Evolutionary conservation across 768 basidiomycete species (phyloP).

Genomic region (Collybia nuda): DNA sequence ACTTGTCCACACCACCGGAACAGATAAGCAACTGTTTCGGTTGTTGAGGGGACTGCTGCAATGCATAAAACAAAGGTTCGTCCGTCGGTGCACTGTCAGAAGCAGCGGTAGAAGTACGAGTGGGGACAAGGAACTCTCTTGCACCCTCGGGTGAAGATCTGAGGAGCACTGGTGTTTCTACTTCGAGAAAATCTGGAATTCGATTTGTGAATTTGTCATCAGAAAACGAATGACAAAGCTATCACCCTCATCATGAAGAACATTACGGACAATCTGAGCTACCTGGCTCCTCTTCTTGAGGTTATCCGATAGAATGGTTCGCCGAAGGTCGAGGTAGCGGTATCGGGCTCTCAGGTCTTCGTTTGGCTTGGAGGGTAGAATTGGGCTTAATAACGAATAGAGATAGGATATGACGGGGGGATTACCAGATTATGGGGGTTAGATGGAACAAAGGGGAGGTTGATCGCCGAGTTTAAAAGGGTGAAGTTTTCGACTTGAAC

Average conservation of each 20-base stretch:
- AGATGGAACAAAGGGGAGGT: slow-evolving; percentile 85
- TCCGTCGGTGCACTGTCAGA: slow-evolving; percentile 14
- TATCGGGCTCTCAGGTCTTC: slow-evolving; percentile 84
- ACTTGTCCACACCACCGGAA: slow-evolving; percentile 86
- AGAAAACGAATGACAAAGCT: slow-evolving; percentile 6
- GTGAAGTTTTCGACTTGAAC: slow-evolving; percentile 68
- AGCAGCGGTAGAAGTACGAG: slow-evolving; percentile 45
- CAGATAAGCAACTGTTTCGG: slow-evolving; percentile 92
- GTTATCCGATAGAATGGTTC: slow-evolving; percentile 71
- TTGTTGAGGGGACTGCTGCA: slow-evolving; percentile 94
- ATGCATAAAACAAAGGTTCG: slow-evolving; percentile 72
- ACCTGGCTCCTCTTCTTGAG: slow-evolving; percentile 80
- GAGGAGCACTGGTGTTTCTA: slow-evolving; percentile 90
- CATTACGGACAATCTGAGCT: slow-evolving; percentile 72
- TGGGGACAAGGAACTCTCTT: slow-evolving; percentile 89
- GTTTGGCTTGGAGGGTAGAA: slow-evolving; percentile 55
- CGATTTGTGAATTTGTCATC: neutral
- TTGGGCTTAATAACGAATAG: neutral
- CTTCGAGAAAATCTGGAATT: slow-evolving; percentile 78
- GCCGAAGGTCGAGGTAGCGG: slow-evolving; percentile 87
- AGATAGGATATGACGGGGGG: slow-evolving; percentile 12
- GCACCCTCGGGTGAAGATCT: slow-evolving; percentile 95
- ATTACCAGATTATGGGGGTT: slow-evolving; percentile 74
- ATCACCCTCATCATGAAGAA: slow-evolving; percentile 72
- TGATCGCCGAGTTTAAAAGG: slow-evolving; percentile 77